Base-by-base conservation (phyloP, 2,329 filamentous ascomycete species). In the Epichloe gansuensis region DNA sequence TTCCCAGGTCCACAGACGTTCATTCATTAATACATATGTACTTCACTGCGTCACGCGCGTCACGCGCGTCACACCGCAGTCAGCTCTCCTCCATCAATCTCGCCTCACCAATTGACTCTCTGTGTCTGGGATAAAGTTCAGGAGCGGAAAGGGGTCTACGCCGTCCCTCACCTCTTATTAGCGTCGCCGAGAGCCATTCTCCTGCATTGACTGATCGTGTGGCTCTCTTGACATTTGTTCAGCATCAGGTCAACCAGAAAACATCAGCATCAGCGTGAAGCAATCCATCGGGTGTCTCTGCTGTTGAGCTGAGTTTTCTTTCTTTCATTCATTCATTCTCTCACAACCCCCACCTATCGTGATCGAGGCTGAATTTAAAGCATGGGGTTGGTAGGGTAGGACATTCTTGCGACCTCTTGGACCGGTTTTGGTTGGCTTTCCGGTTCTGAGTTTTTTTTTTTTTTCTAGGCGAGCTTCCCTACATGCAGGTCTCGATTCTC, bases 101-200 rank as follows among this genome's bases (percentile, higher is more conserved):
- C 23, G 45, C 51, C 51, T 52, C 21, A 9, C n/a, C 7, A 17
- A 15, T 31, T 31, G 28, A 9, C 35, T 17, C 15, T 28, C 13
- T 13, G 38, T 38, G 28, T 35, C 31, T 45, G 45, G 50, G 50
- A 52, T 44, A 52, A 15, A 23, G 11, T 9, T 25, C 38, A 34
- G 5, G 5, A 38, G 15, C 42, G 51, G 45, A 11, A 15, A 44
- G 17, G 42, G 48, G 38, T 23, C 31, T 31, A 48, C 35, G 51
- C 51, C 39, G 46, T 31, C 12, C 51, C 51, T 45, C 51, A 38
- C 45, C 51, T 38, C 23, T 48, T 37, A 15, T 48, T 37, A 15
- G 12, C 31, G 37, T 35, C 12, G 41, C 41, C 28, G 28, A n/a
- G 28, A n/a, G 42, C n/a, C 42, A 51, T 46, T 13, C 42, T 46